A percentile compares a stretch with the other conserved stretches of the same genome.
Conservation (phyloP, 176 grass and related monocot genomes). For the Musa schizocarpa region DNA sequence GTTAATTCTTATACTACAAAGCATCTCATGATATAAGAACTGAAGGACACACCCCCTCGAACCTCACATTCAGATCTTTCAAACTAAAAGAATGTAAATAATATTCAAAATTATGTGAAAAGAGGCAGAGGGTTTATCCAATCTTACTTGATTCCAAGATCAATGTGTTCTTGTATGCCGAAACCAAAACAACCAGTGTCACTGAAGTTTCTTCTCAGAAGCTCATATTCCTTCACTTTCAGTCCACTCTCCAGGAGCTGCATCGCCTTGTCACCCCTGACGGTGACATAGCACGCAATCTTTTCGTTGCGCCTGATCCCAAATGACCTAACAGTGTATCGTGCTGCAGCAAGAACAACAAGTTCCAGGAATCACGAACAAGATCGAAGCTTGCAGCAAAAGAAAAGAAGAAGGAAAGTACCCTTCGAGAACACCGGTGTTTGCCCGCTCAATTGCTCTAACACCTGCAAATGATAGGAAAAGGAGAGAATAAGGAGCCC, state of each 20-base stretch:
- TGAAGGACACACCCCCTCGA: no score
- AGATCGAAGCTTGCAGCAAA: background rate
- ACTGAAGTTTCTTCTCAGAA: conserved; percentile 85
- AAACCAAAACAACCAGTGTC: conserved; percentile 83
- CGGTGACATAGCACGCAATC: conserved; percentile 76
- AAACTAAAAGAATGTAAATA: no score
- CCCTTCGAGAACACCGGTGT: conserved; percentile 84
- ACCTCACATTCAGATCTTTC: no score
- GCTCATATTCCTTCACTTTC: conserved; percentile 89
- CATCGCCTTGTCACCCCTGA: conserved; percentile 84
- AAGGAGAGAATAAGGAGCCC: no score
- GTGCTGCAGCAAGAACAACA: conserved; percentile 21
- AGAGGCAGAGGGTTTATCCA: background rate
- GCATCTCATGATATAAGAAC: no score
- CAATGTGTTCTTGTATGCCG: conserved; percentile 86
- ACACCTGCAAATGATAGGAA: conserved; percentile 30
- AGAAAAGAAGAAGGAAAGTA: conserved; percentile 9
- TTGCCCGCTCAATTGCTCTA: conserved; percentile 85
- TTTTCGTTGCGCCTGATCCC: conserved; percentile 62
- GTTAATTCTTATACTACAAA: no score
- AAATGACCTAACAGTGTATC: conserved; percentile 49
- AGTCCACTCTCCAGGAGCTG: conserved; percentile 82
- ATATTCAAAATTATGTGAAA: no score
- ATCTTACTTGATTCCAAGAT: conserved; percentile 89
- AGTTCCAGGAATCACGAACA: background rate